Percentiles rank a stretch among this genome's conserved stretches.
Conservation (phyloP, 2,329 filamentous ascomycete genomes). For the Xylaria multiplex region DNA sequence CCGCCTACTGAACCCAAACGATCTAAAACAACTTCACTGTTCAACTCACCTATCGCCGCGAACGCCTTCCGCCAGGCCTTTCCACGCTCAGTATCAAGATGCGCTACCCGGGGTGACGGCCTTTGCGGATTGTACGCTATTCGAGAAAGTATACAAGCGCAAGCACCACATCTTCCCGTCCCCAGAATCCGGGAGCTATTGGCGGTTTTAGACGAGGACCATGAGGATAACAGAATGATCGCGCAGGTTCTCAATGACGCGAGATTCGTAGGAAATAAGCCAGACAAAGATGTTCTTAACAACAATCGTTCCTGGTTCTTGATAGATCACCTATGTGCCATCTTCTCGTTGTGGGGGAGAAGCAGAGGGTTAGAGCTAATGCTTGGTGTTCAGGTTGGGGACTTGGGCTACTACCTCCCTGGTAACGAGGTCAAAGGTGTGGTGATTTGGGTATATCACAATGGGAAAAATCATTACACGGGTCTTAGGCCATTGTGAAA, state of each 20-base stretch:
- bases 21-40: background rate
- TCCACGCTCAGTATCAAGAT: background rate
- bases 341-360: conserved; percentile 1
- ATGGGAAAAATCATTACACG: background rate
- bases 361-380: background rate
- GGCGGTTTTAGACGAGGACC: background rate
- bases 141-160: background rate
- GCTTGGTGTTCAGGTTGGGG: background rate
- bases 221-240: background rate
- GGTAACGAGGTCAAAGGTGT: background rate
- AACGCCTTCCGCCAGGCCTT: background rate
- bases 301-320: background rate
- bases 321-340: background rate
- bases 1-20: too few relatives aligned
- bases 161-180: background rate
- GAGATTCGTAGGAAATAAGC: too few relatives aligned
- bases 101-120: background rate
- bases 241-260: background rate
- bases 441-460: background rate
- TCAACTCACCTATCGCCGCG: background rate
- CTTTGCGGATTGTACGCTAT: background rate
- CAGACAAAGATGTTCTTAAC: background rate
- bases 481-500: background rate
- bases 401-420: background rate
- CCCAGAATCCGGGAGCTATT: background rate